Conservation (phyloP, 2,329 filamentous ascomycete genomes). For the Nemania serpens region DNA sequence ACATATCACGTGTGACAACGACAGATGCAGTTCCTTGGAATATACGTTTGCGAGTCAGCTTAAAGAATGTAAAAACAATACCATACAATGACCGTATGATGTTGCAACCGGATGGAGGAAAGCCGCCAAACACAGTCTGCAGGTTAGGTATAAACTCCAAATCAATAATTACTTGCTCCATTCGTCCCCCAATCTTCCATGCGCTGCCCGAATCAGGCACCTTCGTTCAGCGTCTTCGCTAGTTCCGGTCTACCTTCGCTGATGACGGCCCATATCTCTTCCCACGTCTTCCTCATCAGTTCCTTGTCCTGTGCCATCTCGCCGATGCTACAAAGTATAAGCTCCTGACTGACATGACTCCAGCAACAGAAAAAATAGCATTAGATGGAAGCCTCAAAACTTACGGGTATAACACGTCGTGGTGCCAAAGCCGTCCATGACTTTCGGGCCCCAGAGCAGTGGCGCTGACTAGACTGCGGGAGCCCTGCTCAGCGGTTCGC, state of each 20-base stretch:
- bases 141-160: too few relatives aligned
- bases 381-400: background rate
- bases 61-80: too few relatives aligned
- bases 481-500: constrained; percentile 1
- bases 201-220: too few relatives aligned
- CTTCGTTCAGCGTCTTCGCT: background rate
- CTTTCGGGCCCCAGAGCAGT: background rate
- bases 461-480: background rate
- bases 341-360: background rate
- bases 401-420: constrained; percentile 9
- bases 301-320: constrained; percentile 11
- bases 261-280: constrained; percentile 5
- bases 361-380: background rate
- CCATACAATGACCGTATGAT: too few relatives aligned
- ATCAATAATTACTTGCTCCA: too few relatives aligned
- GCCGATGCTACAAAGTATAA: constrained; percentile 1
- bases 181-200: too few relatives aligned
- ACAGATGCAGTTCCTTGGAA: too few relatives aligned
- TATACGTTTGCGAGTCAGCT: too few relatives aligned
- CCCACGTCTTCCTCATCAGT: constrained; percentile 8
- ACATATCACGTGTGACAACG: too few relatives aligned
- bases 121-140: too few relatives aligned
- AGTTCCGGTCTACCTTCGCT: background rate
- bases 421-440: background rate
- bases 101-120: too few relatives aligned